These are phyloP conservation scores for Eucalyptus paniculata DNA, from an alignment of 345 rosid species.

Conservation along the genomic window DNA sequence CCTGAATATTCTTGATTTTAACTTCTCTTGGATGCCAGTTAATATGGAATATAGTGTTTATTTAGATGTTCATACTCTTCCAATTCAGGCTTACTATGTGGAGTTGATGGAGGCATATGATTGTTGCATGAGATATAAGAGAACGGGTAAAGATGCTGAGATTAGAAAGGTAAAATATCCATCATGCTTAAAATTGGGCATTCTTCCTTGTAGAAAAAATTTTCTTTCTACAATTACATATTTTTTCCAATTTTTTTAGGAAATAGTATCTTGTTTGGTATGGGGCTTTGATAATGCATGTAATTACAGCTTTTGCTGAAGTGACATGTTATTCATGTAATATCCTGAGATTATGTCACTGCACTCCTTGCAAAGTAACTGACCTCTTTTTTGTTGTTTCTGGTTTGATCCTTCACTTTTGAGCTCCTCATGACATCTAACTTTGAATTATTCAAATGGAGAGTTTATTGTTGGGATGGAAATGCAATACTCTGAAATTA, in stretches of 20 bases:
- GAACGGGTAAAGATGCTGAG: slow-evolving; percentile 88
- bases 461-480: neutral
- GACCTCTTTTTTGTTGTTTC: neutral
- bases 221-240: neutral
- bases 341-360: neutral
- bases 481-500: neutral
- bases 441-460: neutral
- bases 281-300: neutral
- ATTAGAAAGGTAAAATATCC: slow-evolving; percentile 61
- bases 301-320: neutral
- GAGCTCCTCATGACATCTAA: neutral
- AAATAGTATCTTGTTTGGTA: neutral
- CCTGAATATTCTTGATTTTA: neutral
- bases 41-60: neutral
- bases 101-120: slow-evolving; percentile 88
- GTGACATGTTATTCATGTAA: neutral
- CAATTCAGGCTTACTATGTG: slow-evolving; percentile 62
- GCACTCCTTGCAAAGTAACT: neutral
- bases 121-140: slow-evolving; percentile 77
- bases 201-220: neutral
- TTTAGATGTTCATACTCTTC: neutral
- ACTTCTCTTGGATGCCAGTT: neutral
- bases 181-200: neutral
- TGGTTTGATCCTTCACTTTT: neutral
- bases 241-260: neutral